A percentile compares a stretch with the other conserved stretches of the same genome.
phyloP scores from a whole-genome alignment of 192 early-diverging fungal species.

The Backusella psychrophila region DNA sequence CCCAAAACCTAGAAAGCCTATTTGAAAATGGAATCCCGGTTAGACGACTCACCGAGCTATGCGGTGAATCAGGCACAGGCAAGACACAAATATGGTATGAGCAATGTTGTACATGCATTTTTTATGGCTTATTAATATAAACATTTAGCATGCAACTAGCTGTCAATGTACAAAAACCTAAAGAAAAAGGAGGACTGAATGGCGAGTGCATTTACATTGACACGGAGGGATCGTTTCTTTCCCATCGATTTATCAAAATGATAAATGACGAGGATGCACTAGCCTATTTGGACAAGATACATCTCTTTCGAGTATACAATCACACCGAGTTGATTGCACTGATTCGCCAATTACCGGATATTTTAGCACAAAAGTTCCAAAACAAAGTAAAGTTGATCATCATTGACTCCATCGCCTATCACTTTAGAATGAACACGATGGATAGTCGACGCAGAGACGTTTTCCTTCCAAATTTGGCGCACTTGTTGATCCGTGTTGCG shows the following conservation, averaged over 20 bases:
- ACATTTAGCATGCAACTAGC: slow-evolving; percentile 16
- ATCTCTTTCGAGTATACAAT: slow-evolving; percentile 12
- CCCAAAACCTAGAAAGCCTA: background rate
- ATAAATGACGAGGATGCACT: background rate
- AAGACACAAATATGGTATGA: slow-evolving; percentile 25
- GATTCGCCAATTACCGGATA: slow-evolving; percentile 1
- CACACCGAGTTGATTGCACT: slow-evolving; percentile 10
- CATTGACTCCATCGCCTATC: slow-evolving; percentile 16
- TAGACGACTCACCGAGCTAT: slow-evolving; percentile 3
- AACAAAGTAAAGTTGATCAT: slow-evolving; percentile 18
- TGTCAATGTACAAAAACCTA: slow-evolving; percentile 8
- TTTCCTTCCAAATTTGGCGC: background rate
- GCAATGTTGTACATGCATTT: background rate
- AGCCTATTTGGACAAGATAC: background rate
- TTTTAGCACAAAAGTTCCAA: background rate
- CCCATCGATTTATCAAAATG: background rate
- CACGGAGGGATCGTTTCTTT: slow-evolving; percentile 14
- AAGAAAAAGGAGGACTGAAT: background rate
- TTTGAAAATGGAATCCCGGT: slow-evolving; percentile 8
- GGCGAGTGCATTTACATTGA: slow-evolving; percentile 26
- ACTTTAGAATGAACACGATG: slow-evolving; percentile 12
- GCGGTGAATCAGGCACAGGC: slow-evolving; percentile 20
- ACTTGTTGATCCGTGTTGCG: background rate
- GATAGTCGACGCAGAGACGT: background rate
- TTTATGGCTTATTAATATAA: background rate